Evolutionary conservation across 345 rosid genomes (phyloP), one percentile per base, ranked within the genome.

Genomic region (Eucalyptus brandiana): DNA sequence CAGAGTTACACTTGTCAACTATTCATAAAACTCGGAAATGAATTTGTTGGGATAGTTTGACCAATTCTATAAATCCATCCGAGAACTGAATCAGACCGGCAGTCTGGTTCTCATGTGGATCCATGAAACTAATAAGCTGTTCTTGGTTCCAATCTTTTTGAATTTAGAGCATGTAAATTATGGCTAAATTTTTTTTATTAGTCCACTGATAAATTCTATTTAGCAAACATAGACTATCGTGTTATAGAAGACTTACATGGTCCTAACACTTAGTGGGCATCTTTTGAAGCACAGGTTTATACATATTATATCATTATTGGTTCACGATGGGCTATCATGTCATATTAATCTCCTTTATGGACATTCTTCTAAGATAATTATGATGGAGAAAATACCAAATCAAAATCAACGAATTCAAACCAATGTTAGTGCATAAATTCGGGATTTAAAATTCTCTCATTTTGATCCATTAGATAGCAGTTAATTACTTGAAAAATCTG

Each of bases 1-100:
- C 3, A 0, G 7, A 26, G 16, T 28, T 60, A 28, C 16, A 5
- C 16, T 28, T 60, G 4, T 60, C 32, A 3, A 24, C 3, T 1
- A 0, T 60, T 60, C 67, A 26, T 60, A 60, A 11, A 16, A 60
- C 15, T 3, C 1, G 2, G 4, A 14, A 60, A 60, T 60, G 4
- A 60, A 60, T 60, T 26, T 58, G 15, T 58, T 2, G n/a, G 67
- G n/a, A 60, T 28, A 60, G 14, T 12, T 26, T 12, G n/a, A 26
- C 7, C 3, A 5, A 2, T 60, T 58, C 14, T 28, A 26, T 24
- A 28, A 13, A 58, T 28, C 16, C 15, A 60, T 30, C 0, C 16
- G 1, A 60, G 16, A 60, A 1, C 4, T 0, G 2, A 12, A 60
- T 60, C 8, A 3, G 0, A 53, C 10, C 2, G 0, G 1, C 15